Evolutionary conservation across 2,329 filamentous ascomycete genomes (phyloP).

Genomic region (Endoconidiophora laricicola): DNA sequence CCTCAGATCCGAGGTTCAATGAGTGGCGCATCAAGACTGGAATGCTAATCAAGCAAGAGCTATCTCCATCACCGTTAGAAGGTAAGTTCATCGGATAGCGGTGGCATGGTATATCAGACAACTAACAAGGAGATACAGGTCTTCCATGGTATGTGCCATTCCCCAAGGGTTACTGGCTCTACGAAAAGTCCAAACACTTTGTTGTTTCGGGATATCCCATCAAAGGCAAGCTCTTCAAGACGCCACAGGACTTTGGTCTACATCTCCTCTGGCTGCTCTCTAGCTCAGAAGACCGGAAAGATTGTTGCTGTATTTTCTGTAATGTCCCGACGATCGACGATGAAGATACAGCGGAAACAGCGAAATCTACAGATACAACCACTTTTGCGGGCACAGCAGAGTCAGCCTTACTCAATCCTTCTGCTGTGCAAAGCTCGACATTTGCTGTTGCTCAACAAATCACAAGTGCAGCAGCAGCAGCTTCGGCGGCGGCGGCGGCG

Average conservation of each 20-base stretch:
- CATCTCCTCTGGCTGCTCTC: slow-evolving; percentile 37
- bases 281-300: slow-evolving; percentile 28
- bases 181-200: slow-evolving; percentile 31
- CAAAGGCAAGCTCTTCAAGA: slow-evolving; percentile 33
- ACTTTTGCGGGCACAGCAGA: background rate
- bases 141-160: slow-evolving; percentile 29
- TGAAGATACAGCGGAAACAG: slow-evolving; percentile 13
- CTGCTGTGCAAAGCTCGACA: slow-evolving; percentile 7
- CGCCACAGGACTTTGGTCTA: slow-evolving; percentile 35
- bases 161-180: slow-evolving; percentile 29
- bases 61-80: slow-evolving; percentile 26
- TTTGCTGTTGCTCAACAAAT: slow-evolving; percentile 5
- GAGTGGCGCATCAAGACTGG: slow-evolving; percentile 31
- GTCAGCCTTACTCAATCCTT: background rate
- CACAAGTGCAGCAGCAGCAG: slow-evolving; percentile 4
- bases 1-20: slow-evolving; percentile 27
- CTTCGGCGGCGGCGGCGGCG: background rate
- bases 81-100: slow-evolving; percentile 9
- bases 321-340: slow-evolving; percentile 19
- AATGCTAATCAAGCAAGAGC: slow-evolving; percentile 29
- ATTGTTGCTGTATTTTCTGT: slow-evolving; percentile 36
- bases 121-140: slow-evolving; percentile 15
- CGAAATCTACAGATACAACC: slow-evolving; percentile 12
- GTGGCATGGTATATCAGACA: background rate
- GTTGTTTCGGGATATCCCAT: slow-evolving; percentile 33